These are phyloP conservation scores for Phylloporus arenicola DNA, from an alignment of 768 basidiomycete species.

Conservation along the genomic window DNA sequence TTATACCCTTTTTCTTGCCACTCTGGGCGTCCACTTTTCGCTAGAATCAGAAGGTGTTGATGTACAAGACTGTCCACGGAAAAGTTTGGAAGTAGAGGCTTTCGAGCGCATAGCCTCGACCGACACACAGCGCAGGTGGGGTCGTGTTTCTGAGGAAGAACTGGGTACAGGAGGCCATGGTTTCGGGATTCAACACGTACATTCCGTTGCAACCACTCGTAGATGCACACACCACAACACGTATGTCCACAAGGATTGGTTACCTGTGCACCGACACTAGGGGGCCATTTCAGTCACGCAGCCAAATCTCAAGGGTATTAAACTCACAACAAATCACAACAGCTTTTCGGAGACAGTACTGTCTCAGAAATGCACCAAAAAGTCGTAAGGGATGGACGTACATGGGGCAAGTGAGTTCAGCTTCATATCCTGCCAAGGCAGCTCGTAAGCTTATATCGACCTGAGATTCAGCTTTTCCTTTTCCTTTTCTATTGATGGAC, in stretches of 20 bases:
- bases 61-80: slow-evolving; percentile 55
- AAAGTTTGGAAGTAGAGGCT: slow-evolving; percentile 61
- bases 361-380: background rate
- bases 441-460: slow-evolving; percentile 22
- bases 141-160: slow-evolving; percentile 31
- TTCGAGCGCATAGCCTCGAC: slow-evolving; percentile 32
- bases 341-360: slow-evolving; percentile 44
- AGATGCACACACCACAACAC: slow-evolving; percentile 63
- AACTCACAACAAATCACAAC: slow-evolving; percentile 65
- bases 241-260: slow-evolving; percentile 73
- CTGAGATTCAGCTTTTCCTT: slow-evolving; percentile 32
- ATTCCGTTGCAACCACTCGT: slow-evolving; percentile 52
- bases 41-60: slow-evolving; percentile 48
- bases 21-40: slow-evolving; percentile 42
- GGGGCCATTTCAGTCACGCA: background rate
- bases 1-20: slow-evolving; percentile 49
- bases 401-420: slow-evolving; percentile 70
- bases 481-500: slow-evolving; percentile 39
- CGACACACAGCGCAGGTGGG: slow-evolving; percentile 61
- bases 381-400: slow-evolving; percentile 32
- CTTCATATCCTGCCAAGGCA: slow-evolving; percentile 48
- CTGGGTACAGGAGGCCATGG: background rate
- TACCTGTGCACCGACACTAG: slow-evolving; percentile 55
- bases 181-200: slow-evolving; percentile 30
- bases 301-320: background rate